Evolutionary conservation across 2,329 filamentous ascomycete species (phyloP).

Genomic region (Allantophomopsis cytisporea): DNA sequence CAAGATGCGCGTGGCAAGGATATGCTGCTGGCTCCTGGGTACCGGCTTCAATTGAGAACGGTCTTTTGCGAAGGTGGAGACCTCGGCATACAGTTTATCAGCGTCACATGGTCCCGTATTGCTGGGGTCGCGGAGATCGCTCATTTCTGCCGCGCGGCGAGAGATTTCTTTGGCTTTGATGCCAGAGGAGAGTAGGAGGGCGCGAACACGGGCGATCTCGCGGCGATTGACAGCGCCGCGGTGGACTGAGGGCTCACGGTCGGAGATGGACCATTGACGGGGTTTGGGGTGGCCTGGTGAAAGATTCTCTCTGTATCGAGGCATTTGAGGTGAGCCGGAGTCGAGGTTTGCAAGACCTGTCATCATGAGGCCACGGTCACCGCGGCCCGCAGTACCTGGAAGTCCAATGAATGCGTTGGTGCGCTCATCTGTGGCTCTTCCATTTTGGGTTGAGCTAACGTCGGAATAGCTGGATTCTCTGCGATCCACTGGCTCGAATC

Average conservation of each 20-base stretch:
- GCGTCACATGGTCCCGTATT: background rate
- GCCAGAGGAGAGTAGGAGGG: constrained; percentile 71
- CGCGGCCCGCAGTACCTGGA: constrained; percentile 11
- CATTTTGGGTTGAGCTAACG: constrained; percentile 10
- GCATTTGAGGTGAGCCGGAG: constrained; percentile 7
- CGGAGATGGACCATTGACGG: constrained; percentile 37
- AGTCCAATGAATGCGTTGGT: constrained; percentile 19
- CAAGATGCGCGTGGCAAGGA: constrained; percentile 37
- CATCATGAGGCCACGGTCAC: constrained; percentile 11
- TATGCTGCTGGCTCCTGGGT: constrained; percentile 19
- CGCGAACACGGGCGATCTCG: constrained; percentile 70
- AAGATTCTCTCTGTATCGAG: constrained; percentile 1
- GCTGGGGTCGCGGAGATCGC: constrained; percentile 9
- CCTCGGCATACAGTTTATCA: constrained; percentile 8
- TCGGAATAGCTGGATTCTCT: constrained; percentile 15
- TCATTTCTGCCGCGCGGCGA: constrained; percentile 35
- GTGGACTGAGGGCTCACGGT: constrained; percentile 23
- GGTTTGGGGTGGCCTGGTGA: no score
- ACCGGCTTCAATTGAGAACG: constrained; percentile 4
- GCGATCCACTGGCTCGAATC: constrained; percentile 2
- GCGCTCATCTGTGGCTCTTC: constrained; percentile 13
- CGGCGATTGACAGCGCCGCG: constrained; percentile 39
- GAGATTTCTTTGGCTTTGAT: constrained; percentile 78
- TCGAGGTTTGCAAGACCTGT: constrained; percentile 28
- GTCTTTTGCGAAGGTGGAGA: constrained; percentile 9